Conservation (phyloP, 139 green algal genomes). For the Monoraphidium neglectum region DNA sequence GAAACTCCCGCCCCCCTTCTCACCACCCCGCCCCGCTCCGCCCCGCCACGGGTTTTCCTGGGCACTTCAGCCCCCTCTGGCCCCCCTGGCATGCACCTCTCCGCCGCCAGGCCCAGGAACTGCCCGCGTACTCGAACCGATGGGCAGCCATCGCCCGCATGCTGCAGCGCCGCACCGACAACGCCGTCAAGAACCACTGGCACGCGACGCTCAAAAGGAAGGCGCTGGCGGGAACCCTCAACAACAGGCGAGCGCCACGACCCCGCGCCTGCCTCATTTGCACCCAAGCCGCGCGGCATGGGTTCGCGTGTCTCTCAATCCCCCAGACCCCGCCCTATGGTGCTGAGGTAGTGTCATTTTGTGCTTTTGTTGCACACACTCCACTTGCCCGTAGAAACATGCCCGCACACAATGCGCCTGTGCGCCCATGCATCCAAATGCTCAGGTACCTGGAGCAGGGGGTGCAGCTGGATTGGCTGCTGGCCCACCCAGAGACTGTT, state of each 20-base stretch:
- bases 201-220: too few species aligned
- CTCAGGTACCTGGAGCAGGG: conserved; percentile 13
- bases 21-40: not conserved
- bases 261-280: too few species aligned
- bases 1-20: too few species aligned
- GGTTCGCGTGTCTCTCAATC: too few species aligned
- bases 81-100: not conserved
- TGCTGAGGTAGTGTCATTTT: too few species aligned
- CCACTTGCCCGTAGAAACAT: not conserved
- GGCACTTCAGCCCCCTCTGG: not conserved
- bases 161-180: conserved; percentile 65
- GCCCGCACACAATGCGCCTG: not conserved
- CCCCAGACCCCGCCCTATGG: not conserved
- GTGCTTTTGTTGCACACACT: too few species aligned
- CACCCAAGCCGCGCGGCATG: too few species aligned
- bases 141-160: conserved; percentile 55
- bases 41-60: too few species aligned
- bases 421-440: not conserved
- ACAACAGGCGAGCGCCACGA: too few species aligned
- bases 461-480: conserved; percentile 26
- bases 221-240: too few species aligned
- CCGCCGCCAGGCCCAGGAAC: not conserved
- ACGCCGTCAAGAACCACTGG: conserved; percentile 70
- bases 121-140: not conserved
- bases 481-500: conserved; percentile 30